Conservation (phyloP, 1,139 yeast species). For the Yarrowia galli region DNA sequence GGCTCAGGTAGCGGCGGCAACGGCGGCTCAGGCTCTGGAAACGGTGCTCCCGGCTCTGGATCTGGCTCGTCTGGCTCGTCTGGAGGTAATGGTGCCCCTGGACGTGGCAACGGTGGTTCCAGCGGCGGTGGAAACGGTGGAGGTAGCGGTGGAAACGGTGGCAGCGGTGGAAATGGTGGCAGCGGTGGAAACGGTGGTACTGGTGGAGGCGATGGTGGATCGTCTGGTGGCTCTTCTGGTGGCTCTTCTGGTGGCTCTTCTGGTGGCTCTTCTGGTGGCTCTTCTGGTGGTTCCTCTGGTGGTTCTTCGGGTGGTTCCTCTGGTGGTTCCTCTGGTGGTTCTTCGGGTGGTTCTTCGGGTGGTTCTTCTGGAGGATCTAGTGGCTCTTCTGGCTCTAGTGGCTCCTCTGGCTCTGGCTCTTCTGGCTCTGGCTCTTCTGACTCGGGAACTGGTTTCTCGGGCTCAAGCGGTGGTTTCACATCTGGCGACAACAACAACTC, state of each 20-base stretch:
- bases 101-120: constrained; percentile 4
- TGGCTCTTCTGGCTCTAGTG: constrained; percentile 17
- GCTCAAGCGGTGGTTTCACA: constrained; percentile 15
- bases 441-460: constrained; percentile 24
- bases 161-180: constrained; percentile 2
- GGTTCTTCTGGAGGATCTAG: constrained; percentile 18
- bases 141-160: neutral
- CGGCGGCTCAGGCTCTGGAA: neutral
- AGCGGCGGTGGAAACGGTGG: constrained; percentile 2
- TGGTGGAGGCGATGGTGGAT: neutral
- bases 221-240: neutral
- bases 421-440: constrained; percentile 10
- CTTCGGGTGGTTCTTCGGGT: constrained; percentile 1
- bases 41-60: constrained; percentile 10
- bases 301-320: neutral
- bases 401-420: constrained; percentile 8
- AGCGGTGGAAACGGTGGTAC: neutral
- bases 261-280: neutral
- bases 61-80: neutral
- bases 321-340: constrained; percentile 1
- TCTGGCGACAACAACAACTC: constrained; percentile 21
- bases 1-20: neutral
- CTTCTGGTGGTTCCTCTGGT: neutral
- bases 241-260: neutral
- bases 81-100: constrained; percentile 6